Evolutionary conservation across 805 yeast genomes (phyloP).

Genomic region (Spathaspora gorwiae): DNA sequence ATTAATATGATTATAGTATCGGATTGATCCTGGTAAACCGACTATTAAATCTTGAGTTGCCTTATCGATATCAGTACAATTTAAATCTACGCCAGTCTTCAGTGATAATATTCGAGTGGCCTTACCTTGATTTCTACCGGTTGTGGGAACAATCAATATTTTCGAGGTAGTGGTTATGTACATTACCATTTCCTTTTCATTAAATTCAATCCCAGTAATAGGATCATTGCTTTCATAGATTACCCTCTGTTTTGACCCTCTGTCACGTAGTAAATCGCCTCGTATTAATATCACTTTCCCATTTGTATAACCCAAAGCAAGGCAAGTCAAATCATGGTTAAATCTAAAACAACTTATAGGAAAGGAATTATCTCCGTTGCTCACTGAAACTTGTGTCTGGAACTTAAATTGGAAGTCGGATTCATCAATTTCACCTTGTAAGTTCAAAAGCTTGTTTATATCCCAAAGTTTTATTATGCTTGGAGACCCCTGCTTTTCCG

Average conservation of each 20-base stretch:
- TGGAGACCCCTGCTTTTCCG: slow-evolving; percentile 71
- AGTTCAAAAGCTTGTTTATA: slow-evolving; percentile 43
- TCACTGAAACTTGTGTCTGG: slow-evolving; percentile 58
- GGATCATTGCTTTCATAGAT: slow-evolving; percentile 76
- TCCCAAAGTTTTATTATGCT: slow-evolving; percentile 70
- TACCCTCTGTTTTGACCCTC: slow-evolving; percentile 84
- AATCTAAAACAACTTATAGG: slow-evolving; percentile 68
- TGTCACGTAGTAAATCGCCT: slow-evolving; percentile 83
- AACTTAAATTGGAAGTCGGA: slow-evolving; percentile 34
- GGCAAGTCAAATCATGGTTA: slow-evolving; percentile 52
- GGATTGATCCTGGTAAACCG: slow-evolving; percentile 59
- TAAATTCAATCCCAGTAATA: slow-evolving; percentile 68
- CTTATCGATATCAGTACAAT: slow-evolving; percentile 42
- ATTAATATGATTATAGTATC: slow-evolving; percentile 55
- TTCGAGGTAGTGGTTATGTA: slow-evolving; percentile 74
- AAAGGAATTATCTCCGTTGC: slow-evolving; percentile 69
- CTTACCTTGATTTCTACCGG: slow-evolving; percentile 71
- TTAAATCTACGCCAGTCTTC: slow-evolving; percentile 45
- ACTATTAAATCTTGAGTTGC: slow-evolving; percentile 53
- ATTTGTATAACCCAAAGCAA: slow-evolving; percentile 77
- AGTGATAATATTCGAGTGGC: slow-evolving; percentile 47
- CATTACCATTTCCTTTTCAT: slow-evolving; percentile 45
- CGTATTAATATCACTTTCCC: slow-evolving; percentile 78
- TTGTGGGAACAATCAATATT: slow-evolving; percentile 66
- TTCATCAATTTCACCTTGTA: slow-evolving; percentile 9